Evolutionary conservation across 768 basidiomycete genomes (phyloP).

Genomic region (Psilocybe sp.): DNA sequence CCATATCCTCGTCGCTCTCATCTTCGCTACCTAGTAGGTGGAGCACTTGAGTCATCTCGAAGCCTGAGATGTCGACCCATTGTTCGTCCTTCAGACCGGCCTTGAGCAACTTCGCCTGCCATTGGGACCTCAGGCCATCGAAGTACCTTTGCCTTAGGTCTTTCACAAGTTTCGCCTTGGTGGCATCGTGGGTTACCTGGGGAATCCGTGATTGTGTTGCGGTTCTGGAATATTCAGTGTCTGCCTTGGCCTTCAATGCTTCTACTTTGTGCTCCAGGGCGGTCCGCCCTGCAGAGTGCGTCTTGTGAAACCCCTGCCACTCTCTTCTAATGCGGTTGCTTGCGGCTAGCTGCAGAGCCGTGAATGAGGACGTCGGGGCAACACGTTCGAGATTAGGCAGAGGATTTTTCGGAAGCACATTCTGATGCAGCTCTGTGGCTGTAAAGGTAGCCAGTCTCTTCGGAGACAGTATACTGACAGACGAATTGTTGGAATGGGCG

Average conservation of each 20-base stretch:
- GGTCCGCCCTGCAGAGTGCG: conserved; percentile 6
- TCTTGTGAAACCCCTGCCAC: conserved; percentile 18
- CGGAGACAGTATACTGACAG: no score
- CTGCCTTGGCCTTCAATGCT: conserved; percentile 8
- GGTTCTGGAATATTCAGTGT: no score
- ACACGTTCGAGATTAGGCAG: no score
- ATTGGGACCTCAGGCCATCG: conserved; percentile 33
- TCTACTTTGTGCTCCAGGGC: conserved; percentile 11
- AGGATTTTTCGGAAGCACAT: no score
- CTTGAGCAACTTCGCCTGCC: conserved; percentile 33
- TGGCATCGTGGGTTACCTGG: conserved; percentile 17
- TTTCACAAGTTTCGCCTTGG: conserved; percentile 23
- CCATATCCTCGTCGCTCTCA: conserved; percentile 26
- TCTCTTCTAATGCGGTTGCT: conserved; percentile 14
- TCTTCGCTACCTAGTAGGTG: conserved; percentile 33
- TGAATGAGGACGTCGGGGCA: not conserved
- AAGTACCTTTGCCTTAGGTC: conserved; percentile 31
- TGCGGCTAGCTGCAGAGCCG: conserved; percentile 4
- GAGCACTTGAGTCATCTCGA: conserved; percentile 32
- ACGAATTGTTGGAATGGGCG: no score
- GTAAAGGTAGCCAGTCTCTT: no score
- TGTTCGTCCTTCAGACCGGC: conserved; percentile 37
- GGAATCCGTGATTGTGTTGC: not conserved
- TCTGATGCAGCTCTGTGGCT: no score
- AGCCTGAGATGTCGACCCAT: conserved; percentile 41